phyloP scores from a whole-genome alignment of 2,329 filamentous ascomycete species.

The Sporothrix luriei region DNA sequence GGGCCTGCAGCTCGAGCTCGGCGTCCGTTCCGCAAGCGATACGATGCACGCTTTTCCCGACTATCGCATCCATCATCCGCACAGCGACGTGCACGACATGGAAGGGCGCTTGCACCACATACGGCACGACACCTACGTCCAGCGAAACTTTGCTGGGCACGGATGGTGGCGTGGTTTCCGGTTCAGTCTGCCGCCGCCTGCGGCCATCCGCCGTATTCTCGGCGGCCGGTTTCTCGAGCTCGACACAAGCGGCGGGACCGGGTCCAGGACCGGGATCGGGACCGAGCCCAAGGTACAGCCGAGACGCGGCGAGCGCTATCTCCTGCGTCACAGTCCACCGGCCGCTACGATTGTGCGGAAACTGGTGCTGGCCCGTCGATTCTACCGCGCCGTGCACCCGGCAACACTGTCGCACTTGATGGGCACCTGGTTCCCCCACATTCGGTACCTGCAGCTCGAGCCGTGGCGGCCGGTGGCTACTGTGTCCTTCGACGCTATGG shows the following conservation, averaged over 20 bases:
- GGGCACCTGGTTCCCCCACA: neutral
- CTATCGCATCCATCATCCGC: neutral
- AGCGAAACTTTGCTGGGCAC: neutral
- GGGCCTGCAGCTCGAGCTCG: slow-evolving; percentile 14
- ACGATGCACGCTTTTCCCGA: neutral
- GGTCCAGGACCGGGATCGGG: too few species aligned
- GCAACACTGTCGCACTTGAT: neutral
- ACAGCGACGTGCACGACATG: neutral
- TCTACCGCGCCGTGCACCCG: neutral
- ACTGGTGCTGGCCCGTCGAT: neutral
- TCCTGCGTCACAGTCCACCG: neutral
- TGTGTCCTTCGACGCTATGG: neutral
- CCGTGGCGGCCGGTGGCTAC: neutral
- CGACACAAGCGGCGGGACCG: neutral
- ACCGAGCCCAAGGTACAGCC: too few species aligned
- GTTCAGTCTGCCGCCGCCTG: neutral
- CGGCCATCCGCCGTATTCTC: neutral
- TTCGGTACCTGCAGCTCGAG: neutral
- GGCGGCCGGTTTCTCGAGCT: neutral
- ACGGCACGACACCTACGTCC: neutral
- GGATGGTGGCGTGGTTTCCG: neutral
- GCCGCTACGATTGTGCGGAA: neutral
- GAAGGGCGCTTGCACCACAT: neutral
- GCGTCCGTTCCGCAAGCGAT: slow-evolving; percentile 4
- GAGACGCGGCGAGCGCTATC: neutral